A percentile compares a stretch with the other conserved stretches of the same genome.
Conservation (phyloP, 2,329 filamentous ascomycete genomes). For the Ceratocystis papillata region DNA sequence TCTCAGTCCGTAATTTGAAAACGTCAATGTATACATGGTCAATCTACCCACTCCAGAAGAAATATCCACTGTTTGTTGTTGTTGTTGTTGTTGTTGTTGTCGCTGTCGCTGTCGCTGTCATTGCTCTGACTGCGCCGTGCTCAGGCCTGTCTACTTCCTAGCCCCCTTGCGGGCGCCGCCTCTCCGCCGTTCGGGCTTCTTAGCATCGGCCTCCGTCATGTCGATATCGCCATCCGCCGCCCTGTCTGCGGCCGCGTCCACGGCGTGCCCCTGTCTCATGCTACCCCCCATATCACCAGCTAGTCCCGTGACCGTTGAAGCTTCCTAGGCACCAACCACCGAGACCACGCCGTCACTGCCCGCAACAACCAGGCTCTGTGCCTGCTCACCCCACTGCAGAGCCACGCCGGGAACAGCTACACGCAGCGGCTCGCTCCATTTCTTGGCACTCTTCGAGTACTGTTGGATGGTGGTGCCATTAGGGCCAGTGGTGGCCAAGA, state of each 20-base stretch:
- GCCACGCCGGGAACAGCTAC: constrained; percentile 62
- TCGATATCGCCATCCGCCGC: not conserved
- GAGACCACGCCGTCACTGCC: constrained; percentile 65
- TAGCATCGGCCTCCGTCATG: not conserved
- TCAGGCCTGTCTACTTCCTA: not conserved
- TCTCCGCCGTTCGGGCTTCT: not conserved
- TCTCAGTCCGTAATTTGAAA: no score
- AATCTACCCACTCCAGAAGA: not conserved
- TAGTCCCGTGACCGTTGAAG: not conserved
- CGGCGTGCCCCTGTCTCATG: not conserved
- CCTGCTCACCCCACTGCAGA: constrained; percentile 66
- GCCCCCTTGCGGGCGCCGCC: not conserved
- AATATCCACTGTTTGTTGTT: not conserved
- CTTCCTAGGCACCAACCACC: constrained; percentile 44
- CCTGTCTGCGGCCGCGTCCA: no score
- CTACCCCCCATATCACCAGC: not conserved
- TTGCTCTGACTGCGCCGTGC: not conserved
- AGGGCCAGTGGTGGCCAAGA: constrained; percentile 68
- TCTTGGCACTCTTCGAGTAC: constrained; percentile 76
- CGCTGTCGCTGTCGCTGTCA: not conserved
- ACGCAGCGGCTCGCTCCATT: constrained; percentile 76
- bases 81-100: not conserved
- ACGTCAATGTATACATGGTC: not conserved
- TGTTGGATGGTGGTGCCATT: constrained; percentile 78
- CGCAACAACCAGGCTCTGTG: constrained; percentile 62